These are phyloP conservation scores for Hygrophorus russula DNA, from an alignment of 768 basidiomycete species.

Conservation along the genomic window DNA sequence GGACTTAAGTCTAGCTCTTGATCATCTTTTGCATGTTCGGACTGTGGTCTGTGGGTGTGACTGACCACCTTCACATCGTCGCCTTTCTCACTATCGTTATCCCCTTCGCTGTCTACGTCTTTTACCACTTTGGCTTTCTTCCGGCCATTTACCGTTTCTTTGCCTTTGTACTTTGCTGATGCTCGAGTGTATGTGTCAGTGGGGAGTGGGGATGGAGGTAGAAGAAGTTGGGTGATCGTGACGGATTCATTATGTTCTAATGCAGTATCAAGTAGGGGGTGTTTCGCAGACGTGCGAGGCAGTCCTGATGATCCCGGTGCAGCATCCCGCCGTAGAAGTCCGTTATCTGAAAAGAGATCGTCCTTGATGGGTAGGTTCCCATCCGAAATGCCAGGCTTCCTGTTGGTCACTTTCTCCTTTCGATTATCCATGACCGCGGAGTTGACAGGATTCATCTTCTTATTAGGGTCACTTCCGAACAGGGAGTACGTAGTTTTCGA, in stretches of 20 bases:
- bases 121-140: slow-evolving; percentile 40
- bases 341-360: background rate
- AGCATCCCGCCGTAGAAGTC: too few relatives aligned
- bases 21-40: slow-evolving; percentile 12
- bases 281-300: slow-evolving; percentile 29
- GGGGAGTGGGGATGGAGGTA: slow-evolving; percentile 65
- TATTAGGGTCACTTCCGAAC: slow-evolving; percentile 6
- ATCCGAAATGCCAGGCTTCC: too few relatives aligned
- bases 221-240: slow-evolving; percentile 21
- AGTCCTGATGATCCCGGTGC: too few relatives aligned
- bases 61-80: slow-evolving; percentile 24
- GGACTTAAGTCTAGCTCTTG: slow-evolving; percentile 23
- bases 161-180: slow-evolving; percentile 20
- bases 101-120: slow-evolving; percentile 15
- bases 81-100: slow-evolving; percentile 15
- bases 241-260: slow-evolving; percentile 12
- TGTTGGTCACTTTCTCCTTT: too few relatives aligned
- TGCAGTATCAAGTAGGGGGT: slow-evolving; percentile 25
- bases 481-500: slow-evolving; percentile 7
- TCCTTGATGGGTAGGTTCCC: background rate
- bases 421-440: too few relatives aligned
- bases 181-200: slow-evolving; percentile 16
- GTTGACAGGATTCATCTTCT: too few relatives aligned
- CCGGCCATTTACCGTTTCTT: slow-evolving; percentile 28
- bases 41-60: slow-evolving; percentile 6